These are phyloP conservation scores for Ochetophila trinervis DNA, from an alignment of 306 rosid species.

Conservation along the genomic window DNA sequence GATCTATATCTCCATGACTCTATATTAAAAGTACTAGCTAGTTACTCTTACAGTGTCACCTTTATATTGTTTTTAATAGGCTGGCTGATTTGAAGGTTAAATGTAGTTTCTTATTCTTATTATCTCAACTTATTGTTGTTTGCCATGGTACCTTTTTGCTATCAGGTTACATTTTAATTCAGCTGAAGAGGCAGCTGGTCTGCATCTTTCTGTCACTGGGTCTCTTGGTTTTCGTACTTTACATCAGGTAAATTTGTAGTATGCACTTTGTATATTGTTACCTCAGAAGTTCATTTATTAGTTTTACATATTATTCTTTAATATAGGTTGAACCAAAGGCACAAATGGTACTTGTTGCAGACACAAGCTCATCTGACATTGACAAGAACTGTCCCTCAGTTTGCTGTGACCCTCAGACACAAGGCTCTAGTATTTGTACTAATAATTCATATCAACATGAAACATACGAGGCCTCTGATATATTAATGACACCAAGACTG, in stretches of 20 bases:
- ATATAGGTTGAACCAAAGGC: slow-evolving; percentile 86
- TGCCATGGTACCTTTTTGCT: slow-evolving; percentile 27
- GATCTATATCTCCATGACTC: too few relatives aligned
- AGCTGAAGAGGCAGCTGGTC: slow-evolving; percentile 77
- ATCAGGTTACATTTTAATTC: slow-evolving; percentile 76
- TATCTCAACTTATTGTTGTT: slow-evolving; percentile 24
- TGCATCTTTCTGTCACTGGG: slow-evolving; percentile 90
- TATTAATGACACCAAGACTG: slow-evolving; percentile 66
- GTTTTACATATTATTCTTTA: slow-evolving; percentile 23
- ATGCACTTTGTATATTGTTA: not conserved
- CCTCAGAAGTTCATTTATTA: slow-evolving; percentile 10
- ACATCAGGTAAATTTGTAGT: slow-evolving; percentile 63
- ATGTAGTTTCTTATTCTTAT: not conserved
- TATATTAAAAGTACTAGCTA: too few relatives aligned
- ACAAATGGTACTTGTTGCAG: slow-evolving; percentile 77
- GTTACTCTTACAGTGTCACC: too few relatives aligned
- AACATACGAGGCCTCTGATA: slow-evolving; percentile 50
- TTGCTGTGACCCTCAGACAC: slow-evolving; percentile 29
- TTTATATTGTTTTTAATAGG: too few relatives aligned
- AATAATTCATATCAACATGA: slow-evolving; percentile 34
- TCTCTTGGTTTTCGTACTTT: slow-evolving; percentile 86
- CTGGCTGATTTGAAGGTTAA: too few relatives aligned
- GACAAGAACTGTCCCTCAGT: slow-evolving; percentile 25
- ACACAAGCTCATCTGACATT: slow-evolving; percentile 38
- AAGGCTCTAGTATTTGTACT: slow-evolving; percentile 33